phyloP scores from a whole-genome alignment of 768 basidiomycete species.

The Boletus coccyginus region DNA sequence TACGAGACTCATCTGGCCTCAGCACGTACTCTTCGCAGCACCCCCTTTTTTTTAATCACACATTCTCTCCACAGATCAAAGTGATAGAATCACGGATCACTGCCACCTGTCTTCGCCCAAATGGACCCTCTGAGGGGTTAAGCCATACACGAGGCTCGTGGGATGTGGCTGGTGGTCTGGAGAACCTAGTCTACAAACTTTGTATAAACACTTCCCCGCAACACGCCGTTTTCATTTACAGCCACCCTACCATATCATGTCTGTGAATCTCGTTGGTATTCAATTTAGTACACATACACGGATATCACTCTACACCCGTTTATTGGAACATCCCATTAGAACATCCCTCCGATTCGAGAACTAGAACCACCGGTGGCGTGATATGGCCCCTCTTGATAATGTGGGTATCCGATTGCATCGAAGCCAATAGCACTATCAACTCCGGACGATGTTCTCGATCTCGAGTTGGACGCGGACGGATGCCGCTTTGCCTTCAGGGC shows the following conservation, averaged over 20 bases:
- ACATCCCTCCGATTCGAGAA: conserved; percentile 1
- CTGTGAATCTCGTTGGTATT: conserved; percentile 1
- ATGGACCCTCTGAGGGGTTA: conserved; percentile 7
- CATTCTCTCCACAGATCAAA: conserved; percentile 8
- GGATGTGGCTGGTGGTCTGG: background rate
- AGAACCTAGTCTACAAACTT: conserved; percentile 19
- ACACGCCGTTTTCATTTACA: conserved; percentile 27
- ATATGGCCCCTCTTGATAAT: background rate
- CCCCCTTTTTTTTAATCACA: conserved; percentile 10
- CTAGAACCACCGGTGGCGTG: conserved; percentile 17
- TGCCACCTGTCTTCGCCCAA: conserved; percentile 10
- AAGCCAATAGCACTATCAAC: conserved; percentile 16
- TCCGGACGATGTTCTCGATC: conserved; percentile 58
- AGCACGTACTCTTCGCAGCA: background rate
- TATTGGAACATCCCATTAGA: background rate
- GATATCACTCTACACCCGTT: conserved; percentile 14
- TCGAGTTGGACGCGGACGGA: conserved; percentile 62
- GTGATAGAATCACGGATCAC: conserved; percentile 17
- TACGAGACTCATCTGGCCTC: conserved; percentile 11
- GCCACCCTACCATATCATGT: conserved; percentile 4
- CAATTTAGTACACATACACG: conserved; percentile 13
- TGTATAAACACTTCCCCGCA: conserved; percentile 26
- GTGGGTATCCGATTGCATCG: background rate
- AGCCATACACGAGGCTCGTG: conserved; percentile 21
- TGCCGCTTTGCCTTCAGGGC: conserved; percentile 61